Conservation (phyloP, 495 filamentous ascomycete species). For the Aspergillus funiculosus region DNA sequence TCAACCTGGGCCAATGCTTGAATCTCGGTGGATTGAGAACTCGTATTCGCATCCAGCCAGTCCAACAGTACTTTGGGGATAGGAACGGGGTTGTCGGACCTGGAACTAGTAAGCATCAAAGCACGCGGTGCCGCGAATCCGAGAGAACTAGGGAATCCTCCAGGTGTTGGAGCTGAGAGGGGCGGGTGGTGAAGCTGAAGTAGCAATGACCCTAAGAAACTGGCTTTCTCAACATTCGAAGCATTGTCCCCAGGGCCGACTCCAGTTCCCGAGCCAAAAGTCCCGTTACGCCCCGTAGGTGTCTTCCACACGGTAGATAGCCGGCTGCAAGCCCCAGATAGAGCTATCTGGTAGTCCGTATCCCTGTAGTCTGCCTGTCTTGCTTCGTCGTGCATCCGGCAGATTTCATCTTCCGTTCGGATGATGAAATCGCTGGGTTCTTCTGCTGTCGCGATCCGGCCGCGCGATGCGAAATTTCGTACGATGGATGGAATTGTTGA, state of each 20-base stretch:
- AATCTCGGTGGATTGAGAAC: constrained; percentile 53
- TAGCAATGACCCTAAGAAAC: constrained; percentile 63
- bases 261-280: constrained; percentile 37
- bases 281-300: constrained; percentile 37
- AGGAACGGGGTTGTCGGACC: constrained; percentile 41
- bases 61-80: constrained; percentile 69
- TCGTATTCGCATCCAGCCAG: constrained; percentile 70
- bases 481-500: constrained; percentile 47
- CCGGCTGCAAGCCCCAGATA: constrained; percentile 50
- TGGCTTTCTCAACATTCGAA: constrained; percentile 60
- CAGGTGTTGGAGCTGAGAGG: constrained; percentile 26
- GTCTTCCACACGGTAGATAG: constrained; percentile 56
- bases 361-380: constrained; percentile 48
- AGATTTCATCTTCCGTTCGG: constrained; percentile 39
- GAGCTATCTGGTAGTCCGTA: constrained; percentile 46
- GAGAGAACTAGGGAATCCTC: constrained; percentile 19
- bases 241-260: constrained; percentile 60
- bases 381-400: constrained; percentile 51
- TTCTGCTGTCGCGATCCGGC: constrained; percentile 28
- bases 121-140: constrained; percentile 24
- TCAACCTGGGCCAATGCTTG: constrained; percentile 52
- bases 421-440: constrained; percentile 44
- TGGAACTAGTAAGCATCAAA: constrained; percentile 27
- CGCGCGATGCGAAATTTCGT: constrained; percentile 35
- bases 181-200: constrained; percentile 70